Percentiles rank a stretch among this genome's conserved stretches.
phyloP scores from a whole-genome alignment of 78 protist genomes.

The Dictyostelium brefeldianum region DNA sequence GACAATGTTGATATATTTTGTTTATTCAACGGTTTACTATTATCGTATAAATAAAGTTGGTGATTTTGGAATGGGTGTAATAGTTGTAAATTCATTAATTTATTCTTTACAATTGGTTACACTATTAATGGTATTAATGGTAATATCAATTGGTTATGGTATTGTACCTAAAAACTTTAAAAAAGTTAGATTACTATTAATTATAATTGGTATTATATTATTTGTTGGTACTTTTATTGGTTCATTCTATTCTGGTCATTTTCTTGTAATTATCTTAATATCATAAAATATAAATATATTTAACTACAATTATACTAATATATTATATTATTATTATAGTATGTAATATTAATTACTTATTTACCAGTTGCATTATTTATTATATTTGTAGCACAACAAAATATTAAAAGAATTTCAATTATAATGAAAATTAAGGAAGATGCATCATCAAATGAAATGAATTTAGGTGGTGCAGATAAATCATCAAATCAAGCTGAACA shows the following conservation, averaged over 20 bases:
- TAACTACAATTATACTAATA: background rate
- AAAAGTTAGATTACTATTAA: background rate
- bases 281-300: too few species aligned
- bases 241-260: constrained; percentile 7
- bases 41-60: constrained; percentile 7
- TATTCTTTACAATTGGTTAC: constrained; percentile 21
- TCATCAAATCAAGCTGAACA: background rate
- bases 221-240: constrained; percentile 5
- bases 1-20: constrained; percentile 6
- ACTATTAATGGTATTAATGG: constrained; percentile 23
- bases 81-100: constrained; percentile 23
- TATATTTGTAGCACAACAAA: background rate
- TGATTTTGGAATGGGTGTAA: background rate
- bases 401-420: constrained; percentile 1
- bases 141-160: constrained; percentile 56
- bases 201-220: background rate
- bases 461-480: background rate
- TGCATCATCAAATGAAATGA: too few species aligned
- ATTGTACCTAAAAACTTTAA: background rate
- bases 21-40: constrained; percentile 12
- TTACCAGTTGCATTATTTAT: constrained; percentile 4
- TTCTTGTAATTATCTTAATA: constrained; percentile 18
- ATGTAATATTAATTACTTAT: constrained; percentile 4
- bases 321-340: background rate
- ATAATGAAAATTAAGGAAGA: background rate